phyloP scores from a whole-genome alignment of 2,329 filamentous ascomycete genomes.

The Penicillium sp. region DNA sequence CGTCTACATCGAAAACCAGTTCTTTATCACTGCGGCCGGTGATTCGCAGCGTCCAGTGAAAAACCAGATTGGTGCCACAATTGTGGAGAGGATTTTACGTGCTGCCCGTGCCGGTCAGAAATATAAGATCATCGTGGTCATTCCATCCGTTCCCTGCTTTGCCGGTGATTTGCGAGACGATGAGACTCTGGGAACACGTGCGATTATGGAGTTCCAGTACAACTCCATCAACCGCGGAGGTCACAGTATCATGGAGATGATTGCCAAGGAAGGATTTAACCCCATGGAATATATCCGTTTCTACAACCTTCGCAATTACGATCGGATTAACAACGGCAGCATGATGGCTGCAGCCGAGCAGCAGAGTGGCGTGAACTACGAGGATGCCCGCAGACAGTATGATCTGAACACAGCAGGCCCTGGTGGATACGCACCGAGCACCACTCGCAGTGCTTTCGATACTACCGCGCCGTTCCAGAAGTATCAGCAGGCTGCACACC shows the following conservation, averaged over 20 bases:
- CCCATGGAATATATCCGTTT: constrained; percentile 77
- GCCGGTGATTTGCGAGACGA: constrained; percentile 80
- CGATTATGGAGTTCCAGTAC: constrained; percentile 98
- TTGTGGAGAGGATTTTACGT: constrained; percentile 78
- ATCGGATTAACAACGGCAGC: constrained; percentile 61
- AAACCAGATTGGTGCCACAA: constrained; percentile 82
- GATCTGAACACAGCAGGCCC: constrained; percentile 41
- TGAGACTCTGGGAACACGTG: constrained; percentile 73
- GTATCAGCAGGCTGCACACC: constrained; percentile 62
- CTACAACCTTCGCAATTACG: constrained; percentile 90
- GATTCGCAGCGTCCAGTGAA: constrained; percentile 74
- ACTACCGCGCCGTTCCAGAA: constrained; percentile 48
- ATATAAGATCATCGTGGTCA: constrained; percentile 80
- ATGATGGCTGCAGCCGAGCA: constrained; percentile 33
- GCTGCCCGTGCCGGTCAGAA: constrained; percentile 75
- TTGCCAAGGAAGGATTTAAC: constrained; percentile 66
- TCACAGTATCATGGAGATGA: constrained; percentile 76
- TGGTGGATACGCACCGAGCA: constrained; percentile 35
- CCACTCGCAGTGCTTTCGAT: constrained; percentile 29
- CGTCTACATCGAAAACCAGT: constrained; percentile 97
- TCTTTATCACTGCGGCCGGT: constrained; percentile 92
- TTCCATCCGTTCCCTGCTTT: constrained; percentile 86
- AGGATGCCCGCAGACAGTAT: constrained; percentile 38
- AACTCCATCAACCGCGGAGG: constrained; percentile 89
- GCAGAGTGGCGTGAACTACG: constrained; percentile 39